Conservation (phyloP, 371 early-diverging fungal species). For the Circinella minor region DNA sequence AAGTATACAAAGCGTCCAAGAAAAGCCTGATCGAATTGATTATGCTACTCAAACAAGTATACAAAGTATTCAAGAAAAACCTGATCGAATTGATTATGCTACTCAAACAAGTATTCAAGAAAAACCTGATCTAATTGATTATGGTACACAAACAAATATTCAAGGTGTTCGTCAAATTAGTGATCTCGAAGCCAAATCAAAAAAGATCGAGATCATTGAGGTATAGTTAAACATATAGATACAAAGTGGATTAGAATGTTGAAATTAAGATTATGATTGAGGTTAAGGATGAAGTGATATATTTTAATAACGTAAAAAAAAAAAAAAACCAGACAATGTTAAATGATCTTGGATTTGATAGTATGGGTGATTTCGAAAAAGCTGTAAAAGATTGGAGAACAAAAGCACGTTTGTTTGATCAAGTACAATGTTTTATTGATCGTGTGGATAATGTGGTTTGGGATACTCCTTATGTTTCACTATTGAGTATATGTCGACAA, state of each 20-base stretch:
- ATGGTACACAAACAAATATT: not conserved
- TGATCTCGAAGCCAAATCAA: conserved; percentile 2
- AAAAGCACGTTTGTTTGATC: conserved; percentile 15
- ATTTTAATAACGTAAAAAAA: too few species aligned
- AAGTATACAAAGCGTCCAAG: not conserved
- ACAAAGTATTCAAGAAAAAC: too few species aligned
- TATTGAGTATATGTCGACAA: conserved; percentile 16
- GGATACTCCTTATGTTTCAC: conserved; percentile 18
- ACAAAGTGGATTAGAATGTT: too few species aligned
- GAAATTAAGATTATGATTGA: too few species aligned
- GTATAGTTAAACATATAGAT: not conserved
- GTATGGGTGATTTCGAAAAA: not conserved
- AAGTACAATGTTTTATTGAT: conserved; percentile 15
- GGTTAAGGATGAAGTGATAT: too few species aligned
- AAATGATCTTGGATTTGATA: conserved; percentile 5
- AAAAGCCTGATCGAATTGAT: not conserved
- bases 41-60: not conserved
- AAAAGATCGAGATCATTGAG: not conserved
- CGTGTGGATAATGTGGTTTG: conserved; percentile 18
- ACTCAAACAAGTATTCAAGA: too few species aligned
- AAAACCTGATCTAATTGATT: too few species aligned
- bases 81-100: too few species aligned
- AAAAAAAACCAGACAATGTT: not conserved
- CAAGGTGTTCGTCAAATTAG: not conserved
- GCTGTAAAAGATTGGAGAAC: conserved; percentile 11